These are phyloP conservation scores for Fusarium drepaniforme DNA, from an alignment of 2,329 filamentous ascomycete genomes.

Conservation along the genomic window DNA sequence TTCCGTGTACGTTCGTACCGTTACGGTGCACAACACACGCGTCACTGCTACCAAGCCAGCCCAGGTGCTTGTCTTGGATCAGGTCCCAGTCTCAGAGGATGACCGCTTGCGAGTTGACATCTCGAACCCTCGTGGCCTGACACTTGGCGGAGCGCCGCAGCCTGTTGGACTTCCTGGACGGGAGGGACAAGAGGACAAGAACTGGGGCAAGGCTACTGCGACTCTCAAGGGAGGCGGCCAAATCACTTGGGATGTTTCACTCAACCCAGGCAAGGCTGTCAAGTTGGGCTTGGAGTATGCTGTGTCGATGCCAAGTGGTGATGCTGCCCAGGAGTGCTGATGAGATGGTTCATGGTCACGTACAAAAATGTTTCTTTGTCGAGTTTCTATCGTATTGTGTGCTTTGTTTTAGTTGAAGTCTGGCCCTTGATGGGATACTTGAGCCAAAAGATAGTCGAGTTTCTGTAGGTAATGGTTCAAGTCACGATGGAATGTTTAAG, in stretches of 20 bases:
- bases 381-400: background rate
- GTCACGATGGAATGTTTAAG: background rate
- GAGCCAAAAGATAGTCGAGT: background rate
- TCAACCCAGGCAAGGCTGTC: constrained; percentile 69
- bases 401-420: too few relatives aligned
- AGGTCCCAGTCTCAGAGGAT: constrained; percentile 72
- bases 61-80: constrained; percentile 67
- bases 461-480: background rate
- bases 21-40: constrained; percentile 65
- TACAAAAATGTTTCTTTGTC: background rate
- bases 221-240: constrained; percentile 68
- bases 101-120: constrained; percentile 67
- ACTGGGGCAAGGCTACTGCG: constrained; percentile 68
- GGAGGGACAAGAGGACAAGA: constrained; percentile 46
- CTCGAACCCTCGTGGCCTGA: constrained; percentile 61
- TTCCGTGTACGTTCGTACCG: constrained; percentile 60
- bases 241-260: constrained; percentile 67
- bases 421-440: too few relatives aligned
- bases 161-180: constrained; percentile 49
- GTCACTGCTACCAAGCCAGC: constrained; percentile 52
- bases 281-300: constrained; percentile 72
- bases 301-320: constrained; percentile 66
- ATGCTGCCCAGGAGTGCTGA: constrained; percentile 47
- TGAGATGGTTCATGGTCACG: background rate
- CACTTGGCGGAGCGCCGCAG: constrained; percentile 52